A percentile compares a stretch with the other conserved stretches of the same genome.
Conservation (phyloP, 352 stramenopile species). For the Phytophthora syringae region DNA sequence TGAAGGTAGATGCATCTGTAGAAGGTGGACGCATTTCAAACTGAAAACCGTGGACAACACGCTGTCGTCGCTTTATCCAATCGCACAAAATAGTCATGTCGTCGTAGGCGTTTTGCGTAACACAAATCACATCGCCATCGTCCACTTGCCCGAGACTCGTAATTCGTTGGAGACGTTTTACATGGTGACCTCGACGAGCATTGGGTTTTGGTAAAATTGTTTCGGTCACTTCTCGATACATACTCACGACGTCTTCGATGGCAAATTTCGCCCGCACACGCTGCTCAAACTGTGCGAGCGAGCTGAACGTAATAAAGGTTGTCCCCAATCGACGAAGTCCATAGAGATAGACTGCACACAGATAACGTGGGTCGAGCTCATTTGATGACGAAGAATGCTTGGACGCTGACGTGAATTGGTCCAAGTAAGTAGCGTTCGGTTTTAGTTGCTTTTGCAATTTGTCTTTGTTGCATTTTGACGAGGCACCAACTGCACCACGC, state of each 20-base stretch:
- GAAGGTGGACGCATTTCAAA: constrained; percentile 5
- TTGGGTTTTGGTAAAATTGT: constrained; percentile 3
- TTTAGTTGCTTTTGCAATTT: background rate
- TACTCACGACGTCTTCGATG: constrained; percentile 33
- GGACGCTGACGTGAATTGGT: constrained; percentile 30
- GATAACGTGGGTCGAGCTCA: constrained; percentile 19
- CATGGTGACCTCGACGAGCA: background rate
- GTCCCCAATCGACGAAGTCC: constrained; percentile 41
- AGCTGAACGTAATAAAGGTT: constrained; percentile 60
- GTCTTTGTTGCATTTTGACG: background rate
- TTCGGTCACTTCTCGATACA: constrained; percentile 58
- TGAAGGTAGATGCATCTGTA: background rate
- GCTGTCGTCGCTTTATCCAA: constrained; percentile 64
- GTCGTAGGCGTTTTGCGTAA: constrained; percentile 65
- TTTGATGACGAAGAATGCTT: background rate
- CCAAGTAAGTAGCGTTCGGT: constrained; percentile 32
- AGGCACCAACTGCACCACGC: constrained; percentile 4
- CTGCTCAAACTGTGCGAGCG: constrained; percentile 49
- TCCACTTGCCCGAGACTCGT: constrained; percentile 45
- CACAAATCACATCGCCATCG: constrained; percentile 64
- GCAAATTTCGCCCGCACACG: constrained; percentile 37
- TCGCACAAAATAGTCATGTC: constrained; percentile 75
- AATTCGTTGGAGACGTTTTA: constrained; percentile 47
- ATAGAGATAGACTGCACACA: constrained; percentile 69
- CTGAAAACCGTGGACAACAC: constrained; percentile 36